Evolutionary conservation across 2,329 filamentous ascomycete genomes (phyloP), one percentile per base, ranked within the genome.

Genomic region (Macrophomina phaseolina): DNA sequence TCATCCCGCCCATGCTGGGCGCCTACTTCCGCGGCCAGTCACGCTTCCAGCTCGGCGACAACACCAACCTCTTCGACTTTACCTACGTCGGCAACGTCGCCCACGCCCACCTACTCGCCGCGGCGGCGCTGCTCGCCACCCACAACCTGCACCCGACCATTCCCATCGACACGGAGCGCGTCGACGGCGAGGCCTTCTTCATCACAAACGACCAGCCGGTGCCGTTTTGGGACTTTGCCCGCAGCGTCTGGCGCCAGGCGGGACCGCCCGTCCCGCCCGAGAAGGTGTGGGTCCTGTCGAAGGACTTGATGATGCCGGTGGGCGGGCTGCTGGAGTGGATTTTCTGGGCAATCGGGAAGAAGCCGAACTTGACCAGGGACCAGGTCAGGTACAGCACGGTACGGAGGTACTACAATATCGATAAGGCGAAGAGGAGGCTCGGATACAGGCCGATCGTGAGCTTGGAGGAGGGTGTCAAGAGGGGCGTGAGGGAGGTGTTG

Each of bases 331-430:
- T 84, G 65, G 82, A 83, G 68, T 81, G 76, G 73, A 69, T 80
- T 3, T 83, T 80, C 70, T 82, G 81, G 79, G 62, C 79, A 8
- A 55, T 81, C 38, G 81, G 81, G 7, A 76, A 75, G 70, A 81
- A 77, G 69, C 82, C 82, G 16, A 83, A 81, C 58, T 65, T 84
- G 70, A 82, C 80, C 11, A 71, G 79, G 67, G 77, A 79, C 67
- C 79, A 83, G 70, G 81, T 91, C 68, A 81, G 85, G 70, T 92
- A 90, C 77, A 88, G 87, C 74, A 89, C 86, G 76, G 91, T 93
- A 89, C 91, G 88, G 67, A 84, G 91, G 67, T 94, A 93, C 80
- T 93, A 91, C 79, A 88, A 89, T 79, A 92, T 93, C 75, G 81
- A 82, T 67, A 94, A 94, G 85, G 91, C 91, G 66, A 91, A 88